A percentile compares a stretch with the other conserved stretches of the same genome.
phyloP scores from a whole-genome alignment of 768 basidiomycete species.

The Suillus ampliporus region DNA sequence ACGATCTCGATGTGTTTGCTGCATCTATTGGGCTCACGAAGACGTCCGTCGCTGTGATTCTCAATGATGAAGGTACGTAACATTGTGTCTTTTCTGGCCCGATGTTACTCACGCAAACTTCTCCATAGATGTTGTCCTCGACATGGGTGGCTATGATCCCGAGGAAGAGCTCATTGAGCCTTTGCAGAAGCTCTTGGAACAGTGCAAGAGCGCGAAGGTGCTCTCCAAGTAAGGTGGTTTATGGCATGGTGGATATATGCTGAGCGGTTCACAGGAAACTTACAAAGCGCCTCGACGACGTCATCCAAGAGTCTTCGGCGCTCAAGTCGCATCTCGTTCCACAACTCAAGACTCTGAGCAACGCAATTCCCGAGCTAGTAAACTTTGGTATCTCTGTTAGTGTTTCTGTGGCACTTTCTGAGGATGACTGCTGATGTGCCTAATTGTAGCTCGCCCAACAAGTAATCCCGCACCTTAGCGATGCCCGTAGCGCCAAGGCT shows the following conservation, averaged over 20 bases:
- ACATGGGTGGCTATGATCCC: constrained; percentile 77
- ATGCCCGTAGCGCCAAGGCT: constrained; percentile 77
- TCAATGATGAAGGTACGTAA: constrained; percentile 76
- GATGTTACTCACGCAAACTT: constrained; percentile 6
- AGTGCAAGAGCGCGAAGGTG: constrained; percentile 80
- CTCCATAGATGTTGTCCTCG: constrained; percentile 68
- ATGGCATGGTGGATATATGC: not conserved
- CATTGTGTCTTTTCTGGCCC: not conserved
- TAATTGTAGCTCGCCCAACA: constrained; percentile 81
- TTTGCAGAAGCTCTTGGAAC: constrained; percentile 80
- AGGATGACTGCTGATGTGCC: constrained; percentile 7
- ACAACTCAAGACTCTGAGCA: constrained; percentile 74
- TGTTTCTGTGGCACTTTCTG: constrained; percentile 2
- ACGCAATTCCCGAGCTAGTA: constrained; percentile 78
- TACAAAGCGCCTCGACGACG: constrained; percentile 81
- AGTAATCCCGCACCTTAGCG: constrained; percentile 84
- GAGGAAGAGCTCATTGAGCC: constrained; percentile 82
- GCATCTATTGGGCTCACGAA: constrained; percentile 91
- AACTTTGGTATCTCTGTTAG: constrained; percentile 91
- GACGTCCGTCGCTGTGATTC: constrained; percentile 75
- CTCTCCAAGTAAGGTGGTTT: constrained; percentile 67
- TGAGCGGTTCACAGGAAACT: constrained; percentile 68
- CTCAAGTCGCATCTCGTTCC: constrained; percentile 73
- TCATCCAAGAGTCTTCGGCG: constrained; percentile 72
- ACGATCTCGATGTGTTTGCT: constrained; percentile 92